Evolutionary conservation across 768 basidiomycete species (phyloP), one percentile per base, ranked within the genome.

Genomic region (Lactarius psammicola): DNA sequence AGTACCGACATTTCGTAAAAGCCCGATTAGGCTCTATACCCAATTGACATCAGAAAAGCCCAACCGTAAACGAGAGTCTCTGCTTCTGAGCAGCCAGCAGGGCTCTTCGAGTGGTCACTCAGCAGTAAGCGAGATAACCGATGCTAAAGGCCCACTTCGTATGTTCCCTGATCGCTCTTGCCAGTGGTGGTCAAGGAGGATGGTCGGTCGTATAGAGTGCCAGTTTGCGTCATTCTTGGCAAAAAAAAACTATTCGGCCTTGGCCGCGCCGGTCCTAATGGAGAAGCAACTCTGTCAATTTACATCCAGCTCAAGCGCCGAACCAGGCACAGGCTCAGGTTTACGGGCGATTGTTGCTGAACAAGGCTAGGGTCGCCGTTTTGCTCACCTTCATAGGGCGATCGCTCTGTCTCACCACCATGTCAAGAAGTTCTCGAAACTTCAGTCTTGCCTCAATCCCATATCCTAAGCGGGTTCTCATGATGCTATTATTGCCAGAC

Each of bases 351-450:
- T 51, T 26, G 4, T 51, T 51, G 26, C 49, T 51, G 49, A 51
- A 51, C 49, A 51, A 23, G 49, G 4, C 23, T 26, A 51, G 49
- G 38, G 49, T 51, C 49, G 1, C 38, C 53, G 51, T 23, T n/a
- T 30, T n/a, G 28, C 44, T 51, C 49, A 26, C 3, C 18, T 30
- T 28, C 17, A 30, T 38, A 34, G n/a, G 51, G 38, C 38, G 57
- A 54, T 59, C 49, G 51, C 46, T 51, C 49, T 51, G 23, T 51
- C 58, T 42, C 40, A 31, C 40, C 62, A 44, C 26, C 57, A 44
- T 40, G 36, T 23, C 40, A 9, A 31, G 54, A 44, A 26, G 23
- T 13, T 62, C 42, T 46, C 55, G 15, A 56, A n/a, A 28, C 40
- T 15, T 55, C 30, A 23, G 20, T 17, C 28, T 20, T 49, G 18